A percentile compares a stretch with the other conserved stretches of the same genome.
Conservation (phyloP, 1,284 basidiomycete genomes). For the Apiotrichum mycotoxinovorans region DNA sequence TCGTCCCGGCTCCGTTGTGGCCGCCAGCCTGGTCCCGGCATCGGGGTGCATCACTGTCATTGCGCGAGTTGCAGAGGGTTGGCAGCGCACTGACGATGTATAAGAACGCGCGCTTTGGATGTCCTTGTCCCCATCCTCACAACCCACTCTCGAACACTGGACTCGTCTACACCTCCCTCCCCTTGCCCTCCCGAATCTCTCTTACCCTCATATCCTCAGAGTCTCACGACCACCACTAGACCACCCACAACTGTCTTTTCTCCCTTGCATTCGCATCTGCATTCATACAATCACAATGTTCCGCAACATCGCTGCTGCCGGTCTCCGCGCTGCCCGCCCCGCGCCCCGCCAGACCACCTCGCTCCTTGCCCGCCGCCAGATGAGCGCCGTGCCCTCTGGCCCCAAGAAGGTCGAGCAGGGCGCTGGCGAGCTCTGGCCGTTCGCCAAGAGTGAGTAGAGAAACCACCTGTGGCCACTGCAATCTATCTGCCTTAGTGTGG, state of each 20-base stretch:
- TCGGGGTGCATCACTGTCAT: too few relatives aligned
- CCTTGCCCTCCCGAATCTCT: not conserved
- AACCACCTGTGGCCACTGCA: not conserved
- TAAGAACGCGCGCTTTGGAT: not conserved
- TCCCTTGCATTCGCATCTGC: not conserved
- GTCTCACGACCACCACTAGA: too few relatives aligned
- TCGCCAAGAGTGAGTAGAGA: not conserved
- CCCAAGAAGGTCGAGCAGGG: slow-evolving; percentile 4
- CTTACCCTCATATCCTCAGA: not conserved
- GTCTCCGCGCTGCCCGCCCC: not conserved
- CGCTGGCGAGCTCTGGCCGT: slow-evolving; percentile 1
- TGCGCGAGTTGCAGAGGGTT: too few relatives aligned
- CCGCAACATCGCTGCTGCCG: not conserved
- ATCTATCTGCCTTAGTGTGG: not conserved
- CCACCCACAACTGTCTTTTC: not conserved
- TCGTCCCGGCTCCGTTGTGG: too few relatives aligned
- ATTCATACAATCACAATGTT: not conserved
- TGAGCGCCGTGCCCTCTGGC: not conserved
- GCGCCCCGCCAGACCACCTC: not conserved
- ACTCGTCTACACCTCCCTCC: not conserved
- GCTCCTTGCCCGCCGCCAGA: slow-evolving; percentile 1
- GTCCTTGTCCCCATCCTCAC: not conserved
- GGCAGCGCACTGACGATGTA: too few relatives aligned
- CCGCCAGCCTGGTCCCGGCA: too few relatives aligned
- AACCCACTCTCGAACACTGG: not conserved